Conservation (phyloP, 176 grass and related monocot genomes). For the Bothriochloa decipiens region DNA sequence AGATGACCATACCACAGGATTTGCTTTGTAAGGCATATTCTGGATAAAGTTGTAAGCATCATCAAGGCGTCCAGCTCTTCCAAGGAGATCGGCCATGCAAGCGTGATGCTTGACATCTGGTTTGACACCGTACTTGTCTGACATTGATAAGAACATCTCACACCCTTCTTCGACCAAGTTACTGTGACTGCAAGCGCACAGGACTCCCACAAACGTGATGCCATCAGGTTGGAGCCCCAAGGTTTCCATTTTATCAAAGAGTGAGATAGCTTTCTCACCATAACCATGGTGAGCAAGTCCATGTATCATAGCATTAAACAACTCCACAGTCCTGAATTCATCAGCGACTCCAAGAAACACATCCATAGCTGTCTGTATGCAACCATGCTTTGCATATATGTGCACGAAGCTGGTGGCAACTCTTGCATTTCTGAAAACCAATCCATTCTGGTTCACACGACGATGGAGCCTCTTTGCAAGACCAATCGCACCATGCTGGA, state of each 20-base stretch:
- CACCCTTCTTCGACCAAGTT: slow-evolving; percentile 51
- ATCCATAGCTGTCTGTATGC: slow-evolving; percentile 55
- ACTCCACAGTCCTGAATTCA: slow-evolving; percentile 50
- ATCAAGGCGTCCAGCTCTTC: slow-evolving; percentile 51
- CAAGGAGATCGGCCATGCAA: slow-evolving; percentile 68
- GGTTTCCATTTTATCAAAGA: slow-evolving; percentile 56
- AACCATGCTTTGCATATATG: slow-evolving; percentile 61
- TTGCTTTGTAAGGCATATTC: slow-evolving; percentile 55
- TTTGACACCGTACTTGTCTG: slow-evolving; percentile 43
- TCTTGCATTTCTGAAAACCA: slow-evolving; percentile 42
- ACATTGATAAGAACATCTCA: slow-evolving; percentile 54
- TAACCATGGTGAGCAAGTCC: slow-evolving; percentile 52
- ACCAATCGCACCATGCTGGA: slow-evolving; percentile 24
- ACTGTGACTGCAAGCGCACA: slow-evolving; percentile 58
- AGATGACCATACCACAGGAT: slow-evolving; percentile 56
- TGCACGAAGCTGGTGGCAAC: slow-evolving; percentile 57
- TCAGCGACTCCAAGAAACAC: slow-evolving; percentile 41
- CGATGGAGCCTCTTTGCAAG: slow-evolving; percentile 55
- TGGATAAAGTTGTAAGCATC: slow-evolving; percentile 58
- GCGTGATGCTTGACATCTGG: slow-evolving; percentile 46
- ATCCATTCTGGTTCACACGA: slow-evolving; percentile 20
- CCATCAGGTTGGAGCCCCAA: slow-evolving; percentile 49
- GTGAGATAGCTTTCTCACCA: slow-evolving; percentile 46
- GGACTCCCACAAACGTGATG: slow-evolving; percentile 48
- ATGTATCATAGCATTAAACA: slow-evolving; percentile 67